Conservation (phyloP, 2,329 filamentous ascomycete genomes). For the Alternaria sp. region DNA sequence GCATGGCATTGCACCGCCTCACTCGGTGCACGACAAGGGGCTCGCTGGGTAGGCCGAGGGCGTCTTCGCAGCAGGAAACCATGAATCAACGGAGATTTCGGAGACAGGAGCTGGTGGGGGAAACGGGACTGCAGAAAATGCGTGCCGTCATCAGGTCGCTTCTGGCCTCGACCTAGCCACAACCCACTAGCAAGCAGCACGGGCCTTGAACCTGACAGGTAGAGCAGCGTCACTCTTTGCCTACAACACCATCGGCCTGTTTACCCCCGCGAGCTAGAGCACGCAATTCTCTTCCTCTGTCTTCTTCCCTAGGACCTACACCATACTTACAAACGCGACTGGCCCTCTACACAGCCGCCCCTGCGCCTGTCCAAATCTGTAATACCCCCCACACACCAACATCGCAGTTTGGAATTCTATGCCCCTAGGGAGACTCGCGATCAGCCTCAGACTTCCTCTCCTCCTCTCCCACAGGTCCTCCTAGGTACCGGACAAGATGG, state of each 20-base stretch:
- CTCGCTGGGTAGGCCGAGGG: constrained; percentile 1
- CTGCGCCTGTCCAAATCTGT: constrained; percentile 14
- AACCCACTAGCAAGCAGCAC: constrained; percentile 11
- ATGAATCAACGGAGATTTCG: constrained; percentile 3
- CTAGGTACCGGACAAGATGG: constrained; percentile 68
- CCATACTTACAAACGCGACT: constrained; percentile 6
- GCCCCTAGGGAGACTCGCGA: constrained; percentile 33
- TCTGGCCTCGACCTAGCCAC: constrained; percentile 23
- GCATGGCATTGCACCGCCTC: constrained; percentile 19
- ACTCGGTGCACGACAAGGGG: not conserved
- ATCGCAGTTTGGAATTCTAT: constrained; percentile 46
- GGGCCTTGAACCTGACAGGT: constrained; percentile 19
- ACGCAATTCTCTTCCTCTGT: constrained; percentile 25
- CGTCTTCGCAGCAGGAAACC: constrained; percentile 8
- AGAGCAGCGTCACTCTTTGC: constrained; percentile 20
- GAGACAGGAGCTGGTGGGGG: constrained; percentile 18
- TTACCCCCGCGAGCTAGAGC: constrained; percentile 28
- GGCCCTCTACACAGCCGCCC: constrained; percentile 5
- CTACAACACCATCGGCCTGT: constrained; percentile 33
- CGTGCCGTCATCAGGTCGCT: constrained; percentile 23
- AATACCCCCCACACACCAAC: constrained; percentile 39
- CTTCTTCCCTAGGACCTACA: constrained; percentile 3
- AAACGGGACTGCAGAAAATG: constrained; percentile 26
- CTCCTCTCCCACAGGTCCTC: constrained; percentile 34
- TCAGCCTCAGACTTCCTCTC: constrained; percentile 32